Conservation (phyloP, 2,329 filamentous ascomycete species). For the Chaetomiaceae sp. region DNA sequence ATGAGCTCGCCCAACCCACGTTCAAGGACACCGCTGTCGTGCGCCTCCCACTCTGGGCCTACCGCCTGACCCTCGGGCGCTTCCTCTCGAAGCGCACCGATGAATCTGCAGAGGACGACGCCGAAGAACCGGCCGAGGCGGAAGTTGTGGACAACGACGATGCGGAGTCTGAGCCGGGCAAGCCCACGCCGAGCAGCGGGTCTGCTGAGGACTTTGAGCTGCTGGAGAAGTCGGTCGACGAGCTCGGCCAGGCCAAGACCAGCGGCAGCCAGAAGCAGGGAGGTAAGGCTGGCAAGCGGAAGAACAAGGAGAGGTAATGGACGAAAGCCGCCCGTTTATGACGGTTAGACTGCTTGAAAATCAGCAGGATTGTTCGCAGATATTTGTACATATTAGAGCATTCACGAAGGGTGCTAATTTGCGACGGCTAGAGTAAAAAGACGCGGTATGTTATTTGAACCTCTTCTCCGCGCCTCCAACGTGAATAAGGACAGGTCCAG, state of each 20-base stretch:
- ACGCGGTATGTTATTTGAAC: too few relatives aligned
- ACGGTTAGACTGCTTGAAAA: neutral
- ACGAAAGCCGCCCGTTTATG: too few relatives aligned
- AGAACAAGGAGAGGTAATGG: slow-evolving; percentile 50
- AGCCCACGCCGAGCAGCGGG: slow-evolving; percentile 52
- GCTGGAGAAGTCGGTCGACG: slow-evolving; percentile 57
- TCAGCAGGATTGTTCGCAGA: neutral
- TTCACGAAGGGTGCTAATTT: neutral
- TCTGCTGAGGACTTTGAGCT: slow-evolving; percentile 60
- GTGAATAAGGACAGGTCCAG: too few relatives aligned
- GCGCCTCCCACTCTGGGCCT: slow-evolving; percentile 71
- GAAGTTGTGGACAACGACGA: slow-evolving; percentile 37
- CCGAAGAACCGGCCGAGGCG: slow-evolving; percentile 34
- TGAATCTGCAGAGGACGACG: slow-evolving; percentile 31
- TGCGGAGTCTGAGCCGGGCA: slow-evolving; percentile 46
- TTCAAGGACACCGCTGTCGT: slow-evolving; percentile 78
- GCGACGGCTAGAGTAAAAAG: too few relatives aligned
- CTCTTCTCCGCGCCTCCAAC: too few relatives aligned
- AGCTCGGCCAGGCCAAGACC: slow-evolving; percentile 48
- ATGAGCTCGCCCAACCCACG: slow-evolving; percentile 74
- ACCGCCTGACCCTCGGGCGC: slow-evolving; percentile 52
- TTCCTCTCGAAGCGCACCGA: slow-evolving; percentile 37
- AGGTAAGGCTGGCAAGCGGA: slow-evolving; percentile 48
- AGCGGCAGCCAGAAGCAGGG: slow-evolving; percentile 39
- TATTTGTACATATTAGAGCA: neutral